Evolutionary conservation across 1,139 yeast genomes (phyloP).

Genomic region (Suzukiozyma palmioleophila): DNA sequence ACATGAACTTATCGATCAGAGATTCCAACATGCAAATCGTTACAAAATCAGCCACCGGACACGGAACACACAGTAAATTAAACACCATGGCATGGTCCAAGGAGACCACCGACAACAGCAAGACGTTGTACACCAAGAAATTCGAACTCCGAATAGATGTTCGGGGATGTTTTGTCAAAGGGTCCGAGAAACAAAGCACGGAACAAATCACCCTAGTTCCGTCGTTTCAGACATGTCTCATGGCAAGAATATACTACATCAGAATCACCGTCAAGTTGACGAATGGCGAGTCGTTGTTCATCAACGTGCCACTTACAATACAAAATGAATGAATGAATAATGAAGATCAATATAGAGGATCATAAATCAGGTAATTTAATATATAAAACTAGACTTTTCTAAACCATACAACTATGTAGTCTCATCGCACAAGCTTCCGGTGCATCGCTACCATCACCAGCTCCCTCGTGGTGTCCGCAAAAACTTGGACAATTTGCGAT

Average conservation of each 20-base stretch:
- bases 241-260: conserved; percentile 48
- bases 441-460: too few species aligned
- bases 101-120: conserved; percentile 14
- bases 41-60: conserved; percentile 11
- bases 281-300: conserved; percentile 29
- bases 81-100: conserved; percentile 25
- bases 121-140: conserved; percentile 21
- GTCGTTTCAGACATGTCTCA: conserved; percentile 51
- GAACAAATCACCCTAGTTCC: conserved; percentile 47
- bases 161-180: conserved; percentile 23
- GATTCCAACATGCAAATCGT: conserved; percentile 15
- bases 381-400: too few species aligned
- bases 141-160: conserved; percentile 25
- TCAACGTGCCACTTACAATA: conserved; percentile 35
- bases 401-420: too few species aligned
- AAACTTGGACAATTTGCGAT: too few species aligned
- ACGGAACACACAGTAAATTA: conserved; percentile 18
- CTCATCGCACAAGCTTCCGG: too few species aligned
- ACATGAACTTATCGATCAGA: conserved; percentile 20
- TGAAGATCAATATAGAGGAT: background rate
- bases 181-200: conserved; percentile 16
- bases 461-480: too few species aligned
- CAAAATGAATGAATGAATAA: conserved; percentile 13
- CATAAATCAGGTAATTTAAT: too few species aligned
- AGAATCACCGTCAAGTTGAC: conserved; percentile 28